Base-by-base conservation (phyloP, 192 early-diverging fungal genomes). In the Rhizoclosmatium globosum region DNA sequence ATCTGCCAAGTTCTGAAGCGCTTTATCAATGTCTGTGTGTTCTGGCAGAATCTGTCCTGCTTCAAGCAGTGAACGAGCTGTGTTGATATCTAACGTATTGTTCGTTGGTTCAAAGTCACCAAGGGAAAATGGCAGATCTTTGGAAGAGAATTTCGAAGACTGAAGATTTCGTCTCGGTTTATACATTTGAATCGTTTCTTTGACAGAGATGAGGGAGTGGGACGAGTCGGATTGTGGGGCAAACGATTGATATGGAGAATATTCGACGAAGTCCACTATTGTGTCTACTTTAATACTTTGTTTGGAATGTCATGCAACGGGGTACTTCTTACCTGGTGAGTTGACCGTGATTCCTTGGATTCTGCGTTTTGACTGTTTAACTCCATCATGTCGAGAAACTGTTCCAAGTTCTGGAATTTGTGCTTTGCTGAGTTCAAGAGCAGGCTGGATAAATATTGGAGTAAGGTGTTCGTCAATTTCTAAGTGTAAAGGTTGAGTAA, bases 141-240 rank as follows among this genome's bases (percentile, higher is more conserved):
- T 19, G 4, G 23, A 39, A 39, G 7, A 7, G 60, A 62, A 7
- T 62, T 62, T 62, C 11, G 60, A 62, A 7, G 60, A 7, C 4
- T 62, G 9, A 21, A 19, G 7, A 39, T 39, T 62, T 7, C 60
- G 60, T 19, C 38, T 19, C 11, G 60, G 60, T 62, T 62, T 19
- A 21, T 62, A 62, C 21, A 62, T 62, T 62, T 39, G 21, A 62
- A 62, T 53, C n/a, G 70, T 71, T 71, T 71, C 70, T 71, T 71
- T 71, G 56, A 71, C 53, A 1, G 70, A 71, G 6, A 56, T 56
- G 31, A 71, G 50, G 56, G 70, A 9, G 41, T 71, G 13, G 44
- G 70, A 39, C 4, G 70, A 53, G 38, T 71, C 70, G n/a, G 50
- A 57, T 23, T 56, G 50, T 2, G 70, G 70, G 23, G 70, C 70